Evolutionary conservation across 1,139 yeast species (phyloP).

Genomic region (Zygosaccharomyces sapae): DNA sequence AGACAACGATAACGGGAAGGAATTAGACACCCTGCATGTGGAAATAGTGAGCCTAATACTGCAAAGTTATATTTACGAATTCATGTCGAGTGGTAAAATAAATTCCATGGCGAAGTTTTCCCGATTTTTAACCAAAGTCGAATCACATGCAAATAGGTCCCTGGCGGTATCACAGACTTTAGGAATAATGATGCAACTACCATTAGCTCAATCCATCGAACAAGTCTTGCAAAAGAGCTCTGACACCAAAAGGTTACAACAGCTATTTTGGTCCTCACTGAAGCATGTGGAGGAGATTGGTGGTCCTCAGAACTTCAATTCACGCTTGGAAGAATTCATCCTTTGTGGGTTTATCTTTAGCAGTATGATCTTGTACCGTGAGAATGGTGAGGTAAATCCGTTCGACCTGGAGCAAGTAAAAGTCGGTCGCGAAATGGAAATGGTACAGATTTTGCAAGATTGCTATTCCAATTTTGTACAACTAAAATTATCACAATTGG

Average conservation of each 20-base stretch:
- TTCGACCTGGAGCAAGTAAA: constrained; percentile 32
- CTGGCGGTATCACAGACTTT: constrained; percentile 22
- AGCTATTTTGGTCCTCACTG: constrained; percentile 22
- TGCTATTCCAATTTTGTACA: constrained; percentile 20
- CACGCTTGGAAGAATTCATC: constrained; percentile 20
- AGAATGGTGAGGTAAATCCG: constrained; percentile 24
- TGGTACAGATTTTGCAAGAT: constrained; percentile 16
- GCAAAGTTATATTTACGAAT: constrained; percentile 16
- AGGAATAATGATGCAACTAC: constrained; percentile 20
- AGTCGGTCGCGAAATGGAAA: constrained; percentile 15
- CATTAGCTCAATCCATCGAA: constrained; percentile 18
- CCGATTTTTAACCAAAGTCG: constrained; percentile 10
- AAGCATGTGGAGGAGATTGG: constrained; percentile 31
- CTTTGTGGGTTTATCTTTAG: constrained; percentile 29
- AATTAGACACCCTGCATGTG: constrained; percentile 3
- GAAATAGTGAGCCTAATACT: constrained; percentile 11
- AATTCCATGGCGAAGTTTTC: constrained; percentile 7
- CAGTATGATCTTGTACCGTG: constrained; percentile 20
- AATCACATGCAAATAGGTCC: constrained; percentile 12
- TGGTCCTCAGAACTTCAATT: constrained; percentile 11
- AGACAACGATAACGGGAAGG: constrained; percentile 1
- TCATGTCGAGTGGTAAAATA: constrained; percentile 7
- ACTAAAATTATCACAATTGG: constrained; percentile 17
- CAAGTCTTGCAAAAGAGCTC: constrained; percentile 9
- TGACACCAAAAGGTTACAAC: constrained; percentile 9